A percentile compares a stretch with the other conserved stretches of the same genome.
Conservation (phyloP, 352 stramenopile species). For the Albugo laibachii region DNA sequence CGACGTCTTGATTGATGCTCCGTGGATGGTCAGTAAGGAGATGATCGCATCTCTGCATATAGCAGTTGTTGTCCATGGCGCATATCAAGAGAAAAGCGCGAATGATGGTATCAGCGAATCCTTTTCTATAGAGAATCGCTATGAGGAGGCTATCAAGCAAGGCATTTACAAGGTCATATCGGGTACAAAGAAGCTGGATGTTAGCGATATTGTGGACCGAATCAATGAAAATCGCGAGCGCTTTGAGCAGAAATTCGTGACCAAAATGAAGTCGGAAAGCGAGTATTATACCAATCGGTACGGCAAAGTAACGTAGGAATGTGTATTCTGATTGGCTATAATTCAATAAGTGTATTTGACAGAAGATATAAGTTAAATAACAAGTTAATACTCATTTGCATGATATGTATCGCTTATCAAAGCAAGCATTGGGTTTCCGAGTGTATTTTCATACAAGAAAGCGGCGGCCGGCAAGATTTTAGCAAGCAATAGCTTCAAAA, state of each 20-base stretch:
- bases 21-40: constrained; percentile 87
- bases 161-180: constrained; percentile 70
- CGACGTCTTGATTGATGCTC: constrained; percentile 96
- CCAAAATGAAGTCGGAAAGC: constrained; percentile 85
- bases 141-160: constrained; percentile 47
- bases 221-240: constrained; percentile 79
- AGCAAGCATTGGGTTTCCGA: too few relatives aligned
- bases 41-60: constrained; percentile 90
- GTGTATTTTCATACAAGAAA: too few relatives aligned
- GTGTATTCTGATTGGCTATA: too few relatives aligned
- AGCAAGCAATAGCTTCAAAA: too few relatives aligned
- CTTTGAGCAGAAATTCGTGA: constrained; percentile 86
- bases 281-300: constrained; percentile 87
- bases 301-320: constrained; percentile 9
- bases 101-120: constrained; percentile 16
- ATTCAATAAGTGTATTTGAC: too few relatives aligned
- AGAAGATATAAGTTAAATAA: too few relatives aligned
- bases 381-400: too few relatives aligned
- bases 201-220: constrained; percentile 74
- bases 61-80: constrained; percentile 68
- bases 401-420: too few relatives aligned
- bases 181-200: constrained; percentile 53
- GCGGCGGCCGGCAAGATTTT: too few relatives aligned
- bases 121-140: constrained; percentile 62
- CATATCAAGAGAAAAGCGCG: constrained; percentile 39